Conservation (phyloP, 2,329 filamentous ascomycete genomes). For the Xylaria sp. region DNA sequence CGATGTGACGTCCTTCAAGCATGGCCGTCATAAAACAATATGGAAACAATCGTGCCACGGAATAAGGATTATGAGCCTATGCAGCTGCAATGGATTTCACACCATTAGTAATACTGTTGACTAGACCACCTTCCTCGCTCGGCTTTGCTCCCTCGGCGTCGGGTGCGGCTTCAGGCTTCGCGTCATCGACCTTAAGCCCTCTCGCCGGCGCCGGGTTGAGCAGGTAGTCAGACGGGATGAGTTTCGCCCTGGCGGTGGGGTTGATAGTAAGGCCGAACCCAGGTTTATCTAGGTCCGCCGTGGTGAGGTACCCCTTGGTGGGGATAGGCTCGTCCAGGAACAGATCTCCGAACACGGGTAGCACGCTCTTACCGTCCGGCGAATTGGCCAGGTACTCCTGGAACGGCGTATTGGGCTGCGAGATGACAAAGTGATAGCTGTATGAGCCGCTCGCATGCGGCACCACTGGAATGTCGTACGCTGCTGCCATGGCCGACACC, state of each 20-base stretch:
- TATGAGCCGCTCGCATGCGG: constrained; percentile 95
- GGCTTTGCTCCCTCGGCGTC: constrained; percentile 29
- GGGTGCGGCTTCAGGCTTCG: constrained; percentile 28
- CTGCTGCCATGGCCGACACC: constrained; percentile 86
- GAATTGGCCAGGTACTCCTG: constrained; percentile 97
- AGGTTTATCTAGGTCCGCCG: constrained; percentile 84
- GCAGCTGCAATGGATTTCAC: constrained; percentile 38
- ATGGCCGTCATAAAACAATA: neutral
- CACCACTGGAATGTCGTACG: constrained; percentile 93
- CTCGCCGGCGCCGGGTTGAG: constrained; percentile 72
- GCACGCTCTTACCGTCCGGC: constrained; percentile 86
- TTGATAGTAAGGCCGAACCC: constrained; percentile 92
- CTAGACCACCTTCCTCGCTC: constrained; percentile 11
- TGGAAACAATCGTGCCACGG: neutral
- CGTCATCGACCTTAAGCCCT: constrained; percentile 44
- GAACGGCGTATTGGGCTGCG: constrained; percentile 92
- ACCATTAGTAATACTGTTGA: constrained; percentile 40
- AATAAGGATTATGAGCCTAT: constrained; percentile 5
- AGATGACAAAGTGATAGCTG: constrained; percentile 95
- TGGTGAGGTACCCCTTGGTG: constrained; percentile 80
- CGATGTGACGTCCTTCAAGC: neutral
- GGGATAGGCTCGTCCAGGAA: constrained; percentile 93
- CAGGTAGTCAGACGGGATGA: constrained; percentile 80
- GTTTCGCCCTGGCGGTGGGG: constrained; percentile 72
- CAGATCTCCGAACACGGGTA: constrained; percentile 91